These are phyloP conservation scores for Chrysosporium keratinophilum DNA, from an alignment of 2,329 filamentous ascomycete species.

Conservation along the genomic window DNA sequence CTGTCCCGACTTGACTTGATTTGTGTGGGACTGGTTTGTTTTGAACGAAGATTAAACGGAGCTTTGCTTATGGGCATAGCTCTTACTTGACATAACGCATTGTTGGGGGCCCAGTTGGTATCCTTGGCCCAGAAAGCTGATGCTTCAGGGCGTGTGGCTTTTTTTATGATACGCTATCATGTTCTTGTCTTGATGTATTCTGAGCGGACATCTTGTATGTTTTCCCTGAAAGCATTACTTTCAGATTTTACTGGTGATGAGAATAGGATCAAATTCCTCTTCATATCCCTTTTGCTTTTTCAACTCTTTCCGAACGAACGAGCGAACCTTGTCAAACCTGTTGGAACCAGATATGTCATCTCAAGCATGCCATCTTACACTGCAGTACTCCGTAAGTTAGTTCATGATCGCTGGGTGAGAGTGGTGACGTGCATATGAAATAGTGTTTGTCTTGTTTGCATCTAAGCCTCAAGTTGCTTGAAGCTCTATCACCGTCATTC, in stretches of 20 bases:
- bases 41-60: not conserved
- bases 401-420: too few species aligned
- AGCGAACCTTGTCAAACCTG: too few species aligned
- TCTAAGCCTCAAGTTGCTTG: not conserved
- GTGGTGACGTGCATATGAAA: too few species aligned
- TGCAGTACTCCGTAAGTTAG: too few species aligned
- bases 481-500: not conserved
- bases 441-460: too few species aligned
- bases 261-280: not conserved
- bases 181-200: not conserved
- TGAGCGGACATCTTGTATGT: slow-evolving; percentile 3
- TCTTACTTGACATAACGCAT: not conserved
- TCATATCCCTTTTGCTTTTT: too few species aligned
- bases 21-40: not conserved
- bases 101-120: not conserved
- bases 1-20: not conserved
- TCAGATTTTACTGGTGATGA: not conserved
- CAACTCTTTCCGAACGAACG: too few species aligned
- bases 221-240: not conserved
- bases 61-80: not conserved
- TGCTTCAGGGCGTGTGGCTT: too few species aligned
- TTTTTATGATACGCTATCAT: not conserved
- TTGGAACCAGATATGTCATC: too few species aligned
- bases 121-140: not conserved
- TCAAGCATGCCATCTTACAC: too few species aligned